These are phyloP conservation scores for Chamaecrista fasciculata DNA, from an alignment of 306 rosid genomes.

Conservation along the genomic window DNA sequence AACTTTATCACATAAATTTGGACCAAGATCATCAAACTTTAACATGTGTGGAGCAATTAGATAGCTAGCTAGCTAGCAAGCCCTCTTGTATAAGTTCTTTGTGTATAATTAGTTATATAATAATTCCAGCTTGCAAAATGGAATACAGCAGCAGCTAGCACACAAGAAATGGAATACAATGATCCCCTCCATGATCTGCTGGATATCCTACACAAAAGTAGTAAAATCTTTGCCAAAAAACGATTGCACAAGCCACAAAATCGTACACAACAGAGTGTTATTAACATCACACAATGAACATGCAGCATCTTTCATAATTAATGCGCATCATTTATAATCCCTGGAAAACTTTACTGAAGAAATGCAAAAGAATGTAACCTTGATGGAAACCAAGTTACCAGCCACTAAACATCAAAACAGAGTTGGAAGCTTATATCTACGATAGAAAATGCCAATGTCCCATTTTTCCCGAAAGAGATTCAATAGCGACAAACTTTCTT, in stretches of 20 bases:
- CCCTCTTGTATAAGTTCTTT: no score
- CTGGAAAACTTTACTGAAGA: neutral
- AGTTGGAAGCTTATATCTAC: neutral
- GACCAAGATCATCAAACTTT: no score
- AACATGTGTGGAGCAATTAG: no score
- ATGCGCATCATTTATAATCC: slow-evolving; percentile 13
- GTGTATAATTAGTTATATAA: no score
- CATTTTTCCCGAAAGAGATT: slow-evolving; percentile 5
- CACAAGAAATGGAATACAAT: no score
- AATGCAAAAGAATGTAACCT: slow-evolving; percentile 10
- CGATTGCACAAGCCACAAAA: slow-evolving; percentile 19
- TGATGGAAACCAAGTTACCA: neutral
- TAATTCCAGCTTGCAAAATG: no score
- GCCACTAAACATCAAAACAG: slow-evolving; percentile 14
- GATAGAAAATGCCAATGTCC: slow-evolving; percentile 6
- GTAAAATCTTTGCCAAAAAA: no score
- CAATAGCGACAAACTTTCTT: slow-evolving; percentile 2
- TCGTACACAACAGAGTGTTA: neutral
- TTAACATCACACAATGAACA: slow-evolving; percentile 6
- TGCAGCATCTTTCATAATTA: neutral
- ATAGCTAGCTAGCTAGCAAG: no score
- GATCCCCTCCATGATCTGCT: no score
- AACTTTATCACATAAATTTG: no score
- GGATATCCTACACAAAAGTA: no score
- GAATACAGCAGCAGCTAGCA: no score